Conservation (phyloP, 163 green algal species). For the Chlorella variabilis region DNA sequence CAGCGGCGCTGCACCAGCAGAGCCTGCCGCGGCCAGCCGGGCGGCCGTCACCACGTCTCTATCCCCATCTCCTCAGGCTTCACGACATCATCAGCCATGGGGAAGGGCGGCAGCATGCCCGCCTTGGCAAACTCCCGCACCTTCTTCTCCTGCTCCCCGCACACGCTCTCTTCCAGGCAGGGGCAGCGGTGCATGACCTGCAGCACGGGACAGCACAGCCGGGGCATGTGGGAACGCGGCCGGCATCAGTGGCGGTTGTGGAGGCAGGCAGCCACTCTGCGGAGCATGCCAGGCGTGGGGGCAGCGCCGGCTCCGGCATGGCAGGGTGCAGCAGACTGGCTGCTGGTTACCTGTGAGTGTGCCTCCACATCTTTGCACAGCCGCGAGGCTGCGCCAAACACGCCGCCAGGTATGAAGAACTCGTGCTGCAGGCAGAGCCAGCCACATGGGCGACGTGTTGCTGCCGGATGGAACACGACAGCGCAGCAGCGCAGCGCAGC, state of each 20-base stretch:
- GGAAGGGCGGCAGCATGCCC: slow-evolving; percentile 20
- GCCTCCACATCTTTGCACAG: neutral
- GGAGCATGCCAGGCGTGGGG: too few species aligned
- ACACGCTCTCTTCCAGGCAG: slow-evolving; percentile 25
- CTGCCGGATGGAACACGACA: too few species aligned
- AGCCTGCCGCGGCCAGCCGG: too few species aligned
- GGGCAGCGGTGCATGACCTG: slow-evolving; percentile 55
- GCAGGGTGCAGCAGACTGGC: too few species aligned
- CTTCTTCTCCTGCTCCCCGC: slow-evolving; percentile 36
- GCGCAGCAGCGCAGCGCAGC: too few species aligned
- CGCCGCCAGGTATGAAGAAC: slow-evolving; percentile 1
- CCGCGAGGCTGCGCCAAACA: neutral
- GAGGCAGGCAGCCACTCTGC: too few species aligned
- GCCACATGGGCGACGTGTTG: too few species aligned
- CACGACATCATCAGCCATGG: neutral
- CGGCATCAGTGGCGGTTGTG: neutral
- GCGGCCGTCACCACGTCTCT: neutral
- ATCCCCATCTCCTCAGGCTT: neutral
- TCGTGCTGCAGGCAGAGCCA: neutral
- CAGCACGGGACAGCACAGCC: too few species aligned
- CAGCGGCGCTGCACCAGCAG: too few species aligned
- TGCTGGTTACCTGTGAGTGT: neutral
- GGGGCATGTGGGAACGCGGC: neutral
- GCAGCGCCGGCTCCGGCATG: too few species aligned
- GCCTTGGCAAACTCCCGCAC: neutral